A percentile compares a stretch with the other conserved stretches of the same genome.
Conservation (phyloP, 306 rosid genomes). For the Canavalia ensiformis region DNA sequence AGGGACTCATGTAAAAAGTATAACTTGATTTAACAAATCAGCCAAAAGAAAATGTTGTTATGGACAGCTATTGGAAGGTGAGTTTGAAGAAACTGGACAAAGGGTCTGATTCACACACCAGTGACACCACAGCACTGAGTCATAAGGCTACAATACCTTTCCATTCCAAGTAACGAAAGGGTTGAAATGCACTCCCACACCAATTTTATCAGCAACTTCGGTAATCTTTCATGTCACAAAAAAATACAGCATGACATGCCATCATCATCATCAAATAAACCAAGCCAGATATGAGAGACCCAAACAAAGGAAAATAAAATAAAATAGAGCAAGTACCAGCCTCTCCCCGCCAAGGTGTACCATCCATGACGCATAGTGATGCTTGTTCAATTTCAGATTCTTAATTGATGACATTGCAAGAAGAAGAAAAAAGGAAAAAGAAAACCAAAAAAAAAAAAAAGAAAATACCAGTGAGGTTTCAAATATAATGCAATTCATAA, state of each 20-base stretch:
- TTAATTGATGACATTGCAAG: constrained; percentile 47
- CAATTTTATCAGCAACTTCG: constrained; percentile 77
- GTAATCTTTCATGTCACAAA: constrained; percentile 68
- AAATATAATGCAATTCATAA: constrained; percentile 33
- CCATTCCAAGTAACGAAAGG: constrained; percentile 85
- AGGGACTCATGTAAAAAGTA: constrained; percentile 17
- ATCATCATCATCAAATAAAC: constrained; percentile 16
- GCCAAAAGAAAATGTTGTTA: not conserved
- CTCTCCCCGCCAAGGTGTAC: constrained; percentile 80
- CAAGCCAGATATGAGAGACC: not conserved
- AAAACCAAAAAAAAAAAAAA: not conserved
- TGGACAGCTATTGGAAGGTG: constrained; percentile 24
- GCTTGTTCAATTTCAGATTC: constrained; percentile 84
- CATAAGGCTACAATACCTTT: constrained; percentile 64
- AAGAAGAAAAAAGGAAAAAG: not conserved
- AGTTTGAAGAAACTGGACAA: constrained; percentile 22
- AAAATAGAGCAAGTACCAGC: constrained; percentile 65
- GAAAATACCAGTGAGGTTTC: not conserved
- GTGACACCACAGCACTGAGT: constrained; percentile 20
- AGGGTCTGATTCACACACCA: constrained; percentile 31
- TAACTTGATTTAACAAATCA: constrained; percentile 20
- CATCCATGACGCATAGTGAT: constrained; percentile 93
- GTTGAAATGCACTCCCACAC: constrained; percentile 96
- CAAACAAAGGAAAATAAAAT: constrained; percentile 6
- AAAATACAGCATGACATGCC: constrained; percentile 38